A percentile compares a stretch with the other conserved stretches of the same genome.
Conservation (phyloP, 495 filamentous ascomycete genomes). For the Symbiotaphrina buchneri region DNA sequence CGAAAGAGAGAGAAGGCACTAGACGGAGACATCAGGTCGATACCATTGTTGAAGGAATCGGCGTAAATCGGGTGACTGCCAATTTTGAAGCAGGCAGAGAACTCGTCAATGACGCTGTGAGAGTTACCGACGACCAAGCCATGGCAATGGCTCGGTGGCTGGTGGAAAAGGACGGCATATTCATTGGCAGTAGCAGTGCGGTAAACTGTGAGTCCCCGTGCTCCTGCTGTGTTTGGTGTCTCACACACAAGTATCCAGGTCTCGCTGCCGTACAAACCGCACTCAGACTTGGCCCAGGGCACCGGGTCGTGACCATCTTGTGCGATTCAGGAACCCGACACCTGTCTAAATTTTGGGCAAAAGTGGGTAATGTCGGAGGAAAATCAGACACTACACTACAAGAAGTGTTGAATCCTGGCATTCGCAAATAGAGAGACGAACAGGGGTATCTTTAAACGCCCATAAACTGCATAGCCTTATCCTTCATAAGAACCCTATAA, state of each 20-base stretch:
- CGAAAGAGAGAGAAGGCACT: conserved; percentile 74
- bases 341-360: conserved; percentile 84
- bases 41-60: conserved; percentile 89
- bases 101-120: conserved; percentile 72
- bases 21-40: conserved; percentile 77
- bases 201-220: conserved; percentile 53
- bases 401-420: conserved; percentile 17
- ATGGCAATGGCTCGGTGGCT: conserved; percentile 84
- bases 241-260: conserved; percentile 17
- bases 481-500: too few relatives aligned
- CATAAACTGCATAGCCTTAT: too few relatives aligned
- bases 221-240: background rate
- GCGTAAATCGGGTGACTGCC: conserved; percentile 73
- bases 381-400: conserved; percentile 25
- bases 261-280: conserved; percentile 73
- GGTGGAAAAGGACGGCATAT: conserved; percentile 90
- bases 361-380: conserved; percentile 45
- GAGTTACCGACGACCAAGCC: conserved; percentile 82
- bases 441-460: background rate
- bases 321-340: conserved; percentile 86
- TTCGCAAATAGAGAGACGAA: background rate
- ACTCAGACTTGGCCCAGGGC: conserved; percentile 46
- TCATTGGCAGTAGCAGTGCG: conserved; percentile 79
- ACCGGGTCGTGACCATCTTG: conserved; percentile 71
- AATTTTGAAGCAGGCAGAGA: conserved; percentile 78